Percentiles rank a stretch among this genome's conserved stretches.
phyloP scores from a whole-genome alignment of 2,329 filamentous ascomycete genomes.

The Lecanicillium sp. region DNA sequence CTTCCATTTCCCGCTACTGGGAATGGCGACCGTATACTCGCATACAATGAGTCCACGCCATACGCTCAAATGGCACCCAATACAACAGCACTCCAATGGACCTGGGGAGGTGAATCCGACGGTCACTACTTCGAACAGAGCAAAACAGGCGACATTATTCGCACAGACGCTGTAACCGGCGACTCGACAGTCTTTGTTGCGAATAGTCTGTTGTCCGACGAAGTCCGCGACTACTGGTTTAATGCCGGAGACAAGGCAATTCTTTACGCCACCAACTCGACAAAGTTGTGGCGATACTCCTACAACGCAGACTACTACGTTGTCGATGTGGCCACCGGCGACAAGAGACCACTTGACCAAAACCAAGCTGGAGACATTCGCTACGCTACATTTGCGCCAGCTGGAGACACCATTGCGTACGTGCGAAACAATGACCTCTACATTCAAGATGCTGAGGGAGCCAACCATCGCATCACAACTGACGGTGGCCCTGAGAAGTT shows the following conservation, averaged over 20 bases:
- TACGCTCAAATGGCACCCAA: constrained; percentile 34
- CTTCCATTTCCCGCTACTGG: constrained; percentile 32
- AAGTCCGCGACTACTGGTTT: constrained; percentile 51
- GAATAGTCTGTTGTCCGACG: constrained; percentile 46
- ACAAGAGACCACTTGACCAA: constrained; percentile 44
- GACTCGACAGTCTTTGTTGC: constrained; percentile 45
- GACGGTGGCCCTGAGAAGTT: constrained; percentile 55
- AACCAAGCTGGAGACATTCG: constrained; percentile 58
- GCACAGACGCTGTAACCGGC: constrained; percentile 53
- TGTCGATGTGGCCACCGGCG: constrained; percentile 49
- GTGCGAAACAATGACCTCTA: constrained; percentile 60
- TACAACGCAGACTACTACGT: constrained; percentile 61
- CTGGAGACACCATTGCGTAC: constrained; percentile 53
- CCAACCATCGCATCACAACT: constrained; percentile 46
- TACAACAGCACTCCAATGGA: constrained; percentile 46
- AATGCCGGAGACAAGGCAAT: constrained; percentile 50
- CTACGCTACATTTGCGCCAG: constrained; percentile 54
- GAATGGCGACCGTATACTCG: constrained; percentile 46
- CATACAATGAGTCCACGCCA: constrained; percentile 51
- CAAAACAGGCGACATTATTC: constrained; percentile 43
- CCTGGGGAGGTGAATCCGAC: constrained; percentile 44
- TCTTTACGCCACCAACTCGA: constrained; percentile 56
- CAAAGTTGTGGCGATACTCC: constrained; percentile 60
- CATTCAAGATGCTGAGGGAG: constrained; percentile 38
- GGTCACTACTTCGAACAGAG: constrained; percentile 51